Percentiles rank a stretch among this genome's conserved stretches.
Conservation (phyloP, 345 rosid genomes). For the Populus alba region DNA sequence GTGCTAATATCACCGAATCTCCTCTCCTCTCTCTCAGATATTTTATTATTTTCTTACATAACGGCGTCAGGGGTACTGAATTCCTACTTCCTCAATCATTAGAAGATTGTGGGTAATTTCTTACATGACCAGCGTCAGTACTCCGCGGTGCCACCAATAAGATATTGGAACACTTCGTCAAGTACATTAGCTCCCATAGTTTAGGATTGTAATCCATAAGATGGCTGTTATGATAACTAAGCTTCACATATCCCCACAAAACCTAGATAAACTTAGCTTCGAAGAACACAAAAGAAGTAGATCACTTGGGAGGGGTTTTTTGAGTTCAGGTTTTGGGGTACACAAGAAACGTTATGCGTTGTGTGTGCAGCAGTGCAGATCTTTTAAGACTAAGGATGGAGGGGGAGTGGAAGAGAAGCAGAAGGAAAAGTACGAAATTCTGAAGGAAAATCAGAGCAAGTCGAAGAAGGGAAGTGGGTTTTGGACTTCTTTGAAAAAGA, state of each 20-base stretch:
- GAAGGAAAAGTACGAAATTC: slow-evolving; percentile 29
- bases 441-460: slow-evolving; percentile 35
- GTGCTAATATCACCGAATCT: slow-evolving; percentile 11
- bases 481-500: slow-evolving; percentile 38
- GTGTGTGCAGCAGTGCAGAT: slow-evolving; percentile 38
- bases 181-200: slow-evolving; percentile 26
- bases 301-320: slow-evolving; percentile 27
- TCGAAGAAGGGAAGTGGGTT: slow-evolving; percentile 42
- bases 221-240: slow-evolving; percentile 56
- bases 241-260: slow-evolving; percentile 51
- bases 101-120: not conserved
- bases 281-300: slow-evolving; percentile 31
- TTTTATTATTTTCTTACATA: slow-evolving; percentile 3
- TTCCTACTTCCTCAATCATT: not conserved
- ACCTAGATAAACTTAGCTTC: slow-evolving; percentile 33
- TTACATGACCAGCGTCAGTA: no score
- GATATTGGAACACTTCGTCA: not conserved
- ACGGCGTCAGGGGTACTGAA: not conserved
- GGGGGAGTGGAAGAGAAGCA: slow-evolving; percentile 38
- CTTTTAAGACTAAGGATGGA: slow-evolving; percentile 52
- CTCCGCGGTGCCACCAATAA: not conserved
- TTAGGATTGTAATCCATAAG: not conserved
- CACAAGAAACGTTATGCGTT: slow-evolving; percentile 25
- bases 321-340: slow-evolving; percentile 25
- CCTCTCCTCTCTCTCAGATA: slow-evolving; percentile 13